A percentile compares a stretch with the other conserved stretches of the same genome.
These are phyloP conservation scores for Suillus variegatus DNA, from an alignment of 768 basidiomycete species.

Conservation along the genomic window DNA sequence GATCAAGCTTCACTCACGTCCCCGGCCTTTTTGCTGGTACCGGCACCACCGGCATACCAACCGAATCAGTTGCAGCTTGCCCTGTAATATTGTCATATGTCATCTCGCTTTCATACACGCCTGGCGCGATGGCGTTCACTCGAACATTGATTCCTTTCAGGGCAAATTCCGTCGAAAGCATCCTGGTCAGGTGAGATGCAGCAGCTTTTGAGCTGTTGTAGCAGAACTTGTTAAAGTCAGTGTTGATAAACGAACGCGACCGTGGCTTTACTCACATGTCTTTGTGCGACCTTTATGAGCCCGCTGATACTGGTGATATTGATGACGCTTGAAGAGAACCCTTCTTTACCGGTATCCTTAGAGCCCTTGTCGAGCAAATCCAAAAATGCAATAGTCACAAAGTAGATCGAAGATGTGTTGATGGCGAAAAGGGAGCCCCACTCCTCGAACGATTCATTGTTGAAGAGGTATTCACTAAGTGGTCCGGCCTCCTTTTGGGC, in stretches of 20 bases:
- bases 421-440: constrained; percentile 66
- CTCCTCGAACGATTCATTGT: constrained; percentile 59
- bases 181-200: constrained; percentile 71
- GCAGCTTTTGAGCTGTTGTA: constrained; percentile 85
- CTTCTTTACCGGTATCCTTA: constrained; percentile 56
- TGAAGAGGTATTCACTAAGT: constrained; percentile 68
- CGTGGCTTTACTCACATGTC: constrained; percentile 58
- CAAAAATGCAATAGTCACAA: constrained; percentile 74
- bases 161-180: constrained; percentile 76
- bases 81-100: constrained; percentile 52
- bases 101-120: constrained; percentile 78
- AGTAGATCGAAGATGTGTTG: constrained; percentile 79
- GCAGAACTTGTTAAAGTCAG: constrained; percentile 52
- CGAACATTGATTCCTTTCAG: constrained; percentile 69
- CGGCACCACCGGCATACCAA: constrained; percentile 60
- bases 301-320: constrained; percentile 83
- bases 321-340: constrained; percentile 66
- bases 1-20: constrained; percentile 48
- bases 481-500: constrained; percentile 65
- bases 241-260: neutral
- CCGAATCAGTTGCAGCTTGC: constrained; percentile 46
- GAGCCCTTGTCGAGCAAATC: constrained; percentile 75
- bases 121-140: constrained; percentile 74
- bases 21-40: constrained; percentile 66
- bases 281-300: constrained; percentile 65